Conservation (phyloP, 2,329 filamentous ascomycete species). For the Verticillium tricorpus region DNA sequence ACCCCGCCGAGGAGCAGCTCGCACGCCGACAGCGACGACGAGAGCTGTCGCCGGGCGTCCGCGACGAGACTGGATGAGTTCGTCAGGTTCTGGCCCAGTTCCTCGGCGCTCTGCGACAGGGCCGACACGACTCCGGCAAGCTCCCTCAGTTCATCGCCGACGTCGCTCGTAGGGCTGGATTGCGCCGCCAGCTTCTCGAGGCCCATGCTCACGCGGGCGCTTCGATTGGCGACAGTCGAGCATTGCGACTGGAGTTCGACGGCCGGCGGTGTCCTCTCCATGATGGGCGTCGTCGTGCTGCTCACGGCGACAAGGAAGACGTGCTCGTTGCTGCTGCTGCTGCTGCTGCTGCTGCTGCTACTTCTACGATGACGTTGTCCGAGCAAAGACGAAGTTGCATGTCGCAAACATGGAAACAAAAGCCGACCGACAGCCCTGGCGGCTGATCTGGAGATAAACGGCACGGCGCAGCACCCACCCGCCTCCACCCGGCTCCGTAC, state of each 20-base stretch:
- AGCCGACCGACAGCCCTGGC: neutral
- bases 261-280: neutral
- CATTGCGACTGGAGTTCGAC: neutral
- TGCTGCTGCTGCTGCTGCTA: neutral
- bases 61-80: neutral
- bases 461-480: too few species aligned
- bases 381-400: neutral
- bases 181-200: conserved; percentile 1
- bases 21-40: neutral
- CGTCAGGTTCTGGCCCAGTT: neutral
- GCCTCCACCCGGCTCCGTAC: neutral
- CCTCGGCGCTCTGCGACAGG: neutral
- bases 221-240: conserved; percentile 1
- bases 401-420: neutral
- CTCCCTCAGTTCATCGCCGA: neutral
- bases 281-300: neutral
- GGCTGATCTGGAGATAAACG: neutral
- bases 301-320: neutral
- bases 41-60: neutral
- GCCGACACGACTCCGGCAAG: neutral
- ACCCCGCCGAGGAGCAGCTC: neutral
- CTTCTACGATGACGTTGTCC: neutral
- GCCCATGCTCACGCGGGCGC: neutral
- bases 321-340: neutral
- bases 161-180: neutral